Percentiles rank a stretch among this genome's conserved stretches.
phyloP scores from a whole-genome alignment of 805 yeast species.

The Candida morakotiae region DNA sequence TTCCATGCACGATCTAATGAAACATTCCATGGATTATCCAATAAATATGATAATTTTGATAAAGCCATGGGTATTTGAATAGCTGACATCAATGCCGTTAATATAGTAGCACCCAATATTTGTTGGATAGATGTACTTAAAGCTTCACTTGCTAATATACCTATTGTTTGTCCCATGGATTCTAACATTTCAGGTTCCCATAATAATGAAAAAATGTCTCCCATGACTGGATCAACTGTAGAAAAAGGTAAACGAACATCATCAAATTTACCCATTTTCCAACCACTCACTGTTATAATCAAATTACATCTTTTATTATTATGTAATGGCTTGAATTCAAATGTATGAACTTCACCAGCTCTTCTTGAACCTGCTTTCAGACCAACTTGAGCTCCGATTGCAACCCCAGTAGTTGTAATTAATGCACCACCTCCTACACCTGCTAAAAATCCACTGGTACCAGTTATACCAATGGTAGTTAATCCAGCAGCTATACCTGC shows the following conservation, averaged over 20 bases:
- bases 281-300: slow-evolving; percentile 88
- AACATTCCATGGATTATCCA: slow-evolving; percentile 98
- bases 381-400: slow-evolving; percentile 89
- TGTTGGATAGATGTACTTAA: slow-evolving; percentile 92
- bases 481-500: slow-evolving; percentile 98
- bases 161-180: slow-evolving; percentile 94
- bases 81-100: slow-evolving; percentile 89
- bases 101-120: slow-evolving; percentile 83
- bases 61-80: slow-evolving; percentile 89
- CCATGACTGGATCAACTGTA: slow-evolving; percentile 96
- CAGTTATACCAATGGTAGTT: slow-evolving; percentile 89
- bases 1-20: slow-evolving; percentile 96
- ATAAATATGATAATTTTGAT: slow-evolving; percentile 79
- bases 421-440: slow-evolving; percentile 96
- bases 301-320: slow-evolving; percentile 85
- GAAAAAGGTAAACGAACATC: slow-evolving; percentile 95
- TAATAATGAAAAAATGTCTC: slow-evolving; percentile 82
- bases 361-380: slow-evolving; percentile 78
- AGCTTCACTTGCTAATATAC: slow-evolving; percentile 90
- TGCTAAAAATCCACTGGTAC: slow-evolving; percentile 89
- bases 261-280: slow-evolving; percentile 95
- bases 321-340: slow-evolving; percentile 89
- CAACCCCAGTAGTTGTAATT: slow-evolving; percentile 87
- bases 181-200: slow-evolving; percentile 99
- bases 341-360: slow-evolving; percentile 88